These are phyloP conservation scores for Cucurbita ficifolia DNA, from an alignment of 306 rosid species.

Conservation along the genomic window DNA sequence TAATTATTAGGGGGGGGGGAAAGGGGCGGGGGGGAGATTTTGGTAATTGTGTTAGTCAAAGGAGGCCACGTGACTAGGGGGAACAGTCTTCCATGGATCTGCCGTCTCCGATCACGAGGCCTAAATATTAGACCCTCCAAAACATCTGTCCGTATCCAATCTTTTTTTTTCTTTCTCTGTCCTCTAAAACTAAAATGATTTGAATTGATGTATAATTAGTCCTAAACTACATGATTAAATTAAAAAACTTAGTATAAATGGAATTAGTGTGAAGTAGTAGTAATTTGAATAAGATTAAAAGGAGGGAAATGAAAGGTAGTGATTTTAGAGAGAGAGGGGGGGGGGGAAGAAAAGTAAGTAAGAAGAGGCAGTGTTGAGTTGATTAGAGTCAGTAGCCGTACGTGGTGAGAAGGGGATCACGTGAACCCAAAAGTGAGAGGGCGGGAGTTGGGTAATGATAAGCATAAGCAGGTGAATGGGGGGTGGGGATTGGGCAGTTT, in stretches of 20 bases:
- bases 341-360: background rate
- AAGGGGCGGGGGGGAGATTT: background rate
- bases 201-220: no score
- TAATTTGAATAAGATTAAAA: no score
- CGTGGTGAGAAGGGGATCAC: conserved; percentile 32
- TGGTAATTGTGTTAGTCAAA: conserved; percentile 67
- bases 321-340: background rate
- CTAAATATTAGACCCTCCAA: conserved; percentile 1
- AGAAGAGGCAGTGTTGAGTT: conserved; percentile 32
- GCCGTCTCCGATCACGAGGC: conserved; percentile 99
- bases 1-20: accelerated
- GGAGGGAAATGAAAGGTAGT: no score
- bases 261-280: no score
- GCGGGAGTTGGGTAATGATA: conserved; percentile 21
- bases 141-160: conserved; percentile 90
- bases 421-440: conserved; percentile 45
- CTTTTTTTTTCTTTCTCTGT: conserved; percentile 35
- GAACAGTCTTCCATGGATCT: conserved; percentile 95
- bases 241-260: no score
- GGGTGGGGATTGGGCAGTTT: no score
- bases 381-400: conserved; percentile 18
- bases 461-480: background rate
- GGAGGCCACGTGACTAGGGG: conserved; percentile 77
- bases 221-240: no score
- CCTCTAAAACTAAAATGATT: conserved; percentile 40